These are phyloP conservation scores for Blastocrithidia nonstop DNA, from an alignment of 208 protist species.

Conservation along the genomic window DNA sequence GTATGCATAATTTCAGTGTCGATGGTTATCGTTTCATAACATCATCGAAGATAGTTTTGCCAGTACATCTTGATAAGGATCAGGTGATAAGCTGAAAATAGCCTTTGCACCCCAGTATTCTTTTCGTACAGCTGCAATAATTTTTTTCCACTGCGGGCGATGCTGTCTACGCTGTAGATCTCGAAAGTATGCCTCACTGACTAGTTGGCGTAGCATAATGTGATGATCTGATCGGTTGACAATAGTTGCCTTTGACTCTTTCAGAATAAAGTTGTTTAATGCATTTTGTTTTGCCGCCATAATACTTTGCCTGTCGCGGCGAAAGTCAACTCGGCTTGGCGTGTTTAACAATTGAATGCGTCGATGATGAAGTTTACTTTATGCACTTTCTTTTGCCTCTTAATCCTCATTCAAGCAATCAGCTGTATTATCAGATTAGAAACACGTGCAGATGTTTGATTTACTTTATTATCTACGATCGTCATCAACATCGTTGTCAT, in stretches of 20 bases:
- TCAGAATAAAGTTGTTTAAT: conserved; percentile 63
- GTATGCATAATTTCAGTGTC: conserved; percentile 56
- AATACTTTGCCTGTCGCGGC: conserved; percentile 33
- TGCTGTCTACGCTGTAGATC: conserved; percentile 40
- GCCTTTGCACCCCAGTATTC: conserved; percentile 68
- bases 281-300: conserved; percentile 34
- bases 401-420: too few relatives aligned
- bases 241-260: conserved; percentile 17
- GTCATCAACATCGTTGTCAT: too few relatives aligned
- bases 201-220: conserved; percentile 70
- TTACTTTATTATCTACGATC: too few relatives aligned
- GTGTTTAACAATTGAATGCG: conserved; percentile 19
- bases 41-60: conserved; percentile 80
- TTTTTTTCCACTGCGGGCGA: conserved; percentile 41
- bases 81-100: conserved; percentile 57
- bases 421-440: too few relatives aligned
- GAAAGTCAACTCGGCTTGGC: conserved; percentile 23
- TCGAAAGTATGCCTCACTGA: conserved; percentile 43
- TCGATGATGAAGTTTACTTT: too few relatives aligned
- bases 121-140: conserved; percentile 48
- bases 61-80: conserved; percentile 70
- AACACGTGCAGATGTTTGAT: too few relatives aligned
- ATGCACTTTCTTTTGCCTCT: too few relatives aligned
- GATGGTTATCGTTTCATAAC: conserved; percentile 48
- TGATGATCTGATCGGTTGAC: conserved; percentile 68